phyloP scores from a whole-genome alignment of 352 stramenopile genomes.

The Phytophthora multivora region DNA sequence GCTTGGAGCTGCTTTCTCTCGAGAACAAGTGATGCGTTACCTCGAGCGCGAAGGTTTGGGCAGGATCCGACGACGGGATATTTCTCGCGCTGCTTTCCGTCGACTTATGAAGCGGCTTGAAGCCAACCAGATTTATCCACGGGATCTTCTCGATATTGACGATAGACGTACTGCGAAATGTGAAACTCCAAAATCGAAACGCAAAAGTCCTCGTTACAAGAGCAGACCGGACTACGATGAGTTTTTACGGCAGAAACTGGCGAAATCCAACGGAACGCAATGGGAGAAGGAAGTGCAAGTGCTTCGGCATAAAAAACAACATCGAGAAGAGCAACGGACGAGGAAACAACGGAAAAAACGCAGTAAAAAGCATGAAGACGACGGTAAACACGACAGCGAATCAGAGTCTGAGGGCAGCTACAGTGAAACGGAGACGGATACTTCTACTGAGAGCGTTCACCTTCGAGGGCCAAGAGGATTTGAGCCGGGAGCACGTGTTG shows the following conservation, averaged over 20 bases:
- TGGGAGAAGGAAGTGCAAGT: constrained; percentile 31
- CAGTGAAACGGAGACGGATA: constrained; percentile 14
- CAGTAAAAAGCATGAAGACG: constrained; percentile 4
- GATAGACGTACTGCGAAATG: not conserved
- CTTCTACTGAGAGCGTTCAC: constrained; percentile 16
- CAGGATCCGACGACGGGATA: constrained; percentile 44
- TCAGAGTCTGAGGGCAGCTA: constrained; percentile 9
- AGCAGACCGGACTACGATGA: constrained; percentile 55
- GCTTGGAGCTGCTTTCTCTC: constrained; percentile 60
- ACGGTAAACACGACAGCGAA: constrained; percentile 27
- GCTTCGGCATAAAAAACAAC: constrained; percentile 25
- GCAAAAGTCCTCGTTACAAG: constrained; percentile 34
- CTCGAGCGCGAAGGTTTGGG: constrained; percentile 49
- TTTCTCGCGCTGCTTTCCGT: constrained; percentile 41
- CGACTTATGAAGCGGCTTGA: constrained; percentile 48
- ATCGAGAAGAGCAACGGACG: constrained; percentile 5
- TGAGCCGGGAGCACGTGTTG: constrained; percentile 59
- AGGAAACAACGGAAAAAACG: constrained; percentile 8
- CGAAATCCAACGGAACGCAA: constrained; percentile 13
- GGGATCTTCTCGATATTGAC: constrained; percentile 30
- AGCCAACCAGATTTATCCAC: constrained; percentile 31
- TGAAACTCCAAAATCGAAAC: not conserved
- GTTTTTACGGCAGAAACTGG: constrained; percentile 35
- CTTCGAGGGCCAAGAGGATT: constrained; percentile 30
- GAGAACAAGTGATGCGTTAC: constrained; percentile 64